A percentile compares a stretch with the other conserved stretches of the same genome.
Conservation (phyloP, 805 yeast species). For the Barnettozyma populi region DNA sequence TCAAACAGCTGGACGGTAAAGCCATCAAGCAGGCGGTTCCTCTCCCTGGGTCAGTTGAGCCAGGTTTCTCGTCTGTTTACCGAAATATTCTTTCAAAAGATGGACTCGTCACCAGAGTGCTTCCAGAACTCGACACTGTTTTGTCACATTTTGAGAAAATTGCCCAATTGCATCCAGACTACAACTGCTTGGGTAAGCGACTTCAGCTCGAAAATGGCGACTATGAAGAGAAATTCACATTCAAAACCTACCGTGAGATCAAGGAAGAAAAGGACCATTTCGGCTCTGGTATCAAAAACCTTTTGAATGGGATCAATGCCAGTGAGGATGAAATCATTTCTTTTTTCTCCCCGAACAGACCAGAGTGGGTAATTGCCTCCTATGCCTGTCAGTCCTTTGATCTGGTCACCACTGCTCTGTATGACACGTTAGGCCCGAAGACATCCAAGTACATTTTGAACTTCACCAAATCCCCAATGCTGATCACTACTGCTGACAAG, state of each 20-base stretch:
- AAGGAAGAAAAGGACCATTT: slow-evolving; percentile 37
- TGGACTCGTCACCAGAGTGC: background rate
- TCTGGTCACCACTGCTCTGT: slow-evolving; percentile 7
- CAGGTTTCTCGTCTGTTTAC: slow-evolving; percentile 11
- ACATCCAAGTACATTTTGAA: slow-evolving; percentile 11
- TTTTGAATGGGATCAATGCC: slow-evolving; percentile 16
- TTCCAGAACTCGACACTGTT: slow-evolving; percentile 8
- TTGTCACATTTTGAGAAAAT: slow-evolving; percentile 15
- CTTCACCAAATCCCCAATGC: slow-evolving; percentile 9
- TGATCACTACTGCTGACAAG: slow-evolving; percentile 33
- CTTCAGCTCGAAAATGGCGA: slow-evolving; percentile 26
- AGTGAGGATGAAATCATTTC: slow-evolving; percentile 40
- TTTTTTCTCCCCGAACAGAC: slow-evolving; percentile 49
- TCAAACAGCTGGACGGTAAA: slow-evolving; percentile 2
- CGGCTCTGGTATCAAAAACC: slow-evolving; percentile 48
- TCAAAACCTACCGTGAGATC: slow-evolving; percentile 35
- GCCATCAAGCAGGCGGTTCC: slow-evolving; percentile 6
- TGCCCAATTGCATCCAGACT: slow-evolving; percentile 20
- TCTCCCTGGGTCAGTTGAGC: slow-evolving; percentile 4
- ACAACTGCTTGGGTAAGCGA: slow-evolving; percentile 35
- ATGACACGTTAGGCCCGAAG: slow-evolving; percentile 11
- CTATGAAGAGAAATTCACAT: slow-evolving; percentile 37
- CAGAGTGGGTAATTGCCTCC: slow-evolving; percentile 70
- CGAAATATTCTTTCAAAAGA: slow-evolving; percentile 3
- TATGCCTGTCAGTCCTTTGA: slow-evolving; percentile 34